These are phyloP conservation scores for grape (Vitis vinifera) DNA, from an alignment of 164 flowering plant species.

Conservation along the genomic window ASM3070453v1 NC_081808.1:4727501-4728000, in stretches of 20 bases:
- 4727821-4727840: no score
- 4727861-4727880: no score
- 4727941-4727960: no score
- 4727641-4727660: slow-evolving; percentile 97
- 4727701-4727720: slow-evolving; percentile 82
- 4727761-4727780: slow-evolving; percentile 14
- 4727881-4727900: no score
- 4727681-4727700: slow-evolving; percentile 66
- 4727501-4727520: background rate
- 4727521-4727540: slow-evolving; percentile 1
- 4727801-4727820: no score
- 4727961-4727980: background rate
- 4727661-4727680: slow-evolving; percentile 87
- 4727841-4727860: no score
- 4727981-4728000: background rate
- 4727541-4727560: slow-evolving; percentile 9
- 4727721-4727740: slow-evolving; percentile 97
- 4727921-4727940: no score
- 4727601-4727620: slow-evolving; percentile 96
- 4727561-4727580: slow-evolving; percentile 73
- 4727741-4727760: slow-evolving; percentile 98
- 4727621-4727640: slow-evolving; percentile 99
- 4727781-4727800: no score
- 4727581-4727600: slow-evolving; percentile 93
- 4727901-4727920: no score